Percentiles rank a stretch among this genome's conserved stretches.
These are phyloP conservation scores for Prinsepia uniflora DNA, from an alignment of 306 rosid genomes.

Conservation along the genomic window DNA sequence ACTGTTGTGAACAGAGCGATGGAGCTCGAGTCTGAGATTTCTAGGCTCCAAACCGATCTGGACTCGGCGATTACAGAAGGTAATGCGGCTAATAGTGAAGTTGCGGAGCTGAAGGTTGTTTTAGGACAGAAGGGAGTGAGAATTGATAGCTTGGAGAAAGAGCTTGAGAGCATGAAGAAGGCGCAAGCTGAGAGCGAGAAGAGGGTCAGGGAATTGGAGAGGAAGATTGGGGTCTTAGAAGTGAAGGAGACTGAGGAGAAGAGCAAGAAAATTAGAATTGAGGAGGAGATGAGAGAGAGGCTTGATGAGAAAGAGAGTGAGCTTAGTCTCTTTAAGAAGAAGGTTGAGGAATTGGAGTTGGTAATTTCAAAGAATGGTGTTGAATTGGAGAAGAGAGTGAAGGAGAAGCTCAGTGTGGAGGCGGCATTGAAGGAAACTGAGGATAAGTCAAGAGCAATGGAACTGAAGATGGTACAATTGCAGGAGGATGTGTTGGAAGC, in stretches of 20 bases:
- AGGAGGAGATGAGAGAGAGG: conserved; percentile 73
- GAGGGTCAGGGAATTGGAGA: conserved; percentile 80
- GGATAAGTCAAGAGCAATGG: conserved; percentile 45
- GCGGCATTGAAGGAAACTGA: conserved; percentile 37
- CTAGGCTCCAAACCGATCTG: conserved; percentile 76
- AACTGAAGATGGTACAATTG: conserved; percentile 41
- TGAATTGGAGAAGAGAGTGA: conserved; percentile 41
- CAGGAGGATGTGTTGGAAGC: conserved; percentile 58
- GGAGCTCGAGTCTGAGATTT: conserved; percentile 67
- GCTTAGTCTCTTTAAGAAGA: conserved; percentile 32
- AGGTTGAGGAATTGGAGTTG: conserved; percentile 45
- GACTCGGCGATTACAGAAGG: conserved; percentile 39
- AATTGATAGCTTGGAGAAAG: conserved; percentile 50
- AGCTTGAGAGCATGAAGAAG: conserved; percentile 48
- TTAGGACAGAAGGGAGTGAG: conserved; percentile 47
- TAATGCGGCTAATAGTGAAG: conserved; percentile 45
- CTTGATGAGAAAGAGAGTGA: conserved; percentile 65
- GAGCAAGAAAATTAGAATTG: conserved; percentile 70
- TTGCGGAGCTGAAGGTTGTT: conserved; percentile 41
- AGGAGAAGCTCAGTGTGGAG: conserved; percentile 44
- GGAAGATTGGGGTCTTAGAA: conserved; percentile 65
- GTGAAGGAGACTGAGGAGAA: conserved; percentile 79
- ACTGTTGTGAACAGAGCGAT: conserved; percentile 57
- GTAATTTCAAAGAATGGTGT: conserved; percentile 21
- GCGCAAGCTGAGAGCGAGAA: conserved; percentile 46